Evolutionary conservation across 768 basidiomycete species (phyloP), one percentile per base, ranked within the genome.

Genomic region (Xerocomus spinulosus): DNA sequence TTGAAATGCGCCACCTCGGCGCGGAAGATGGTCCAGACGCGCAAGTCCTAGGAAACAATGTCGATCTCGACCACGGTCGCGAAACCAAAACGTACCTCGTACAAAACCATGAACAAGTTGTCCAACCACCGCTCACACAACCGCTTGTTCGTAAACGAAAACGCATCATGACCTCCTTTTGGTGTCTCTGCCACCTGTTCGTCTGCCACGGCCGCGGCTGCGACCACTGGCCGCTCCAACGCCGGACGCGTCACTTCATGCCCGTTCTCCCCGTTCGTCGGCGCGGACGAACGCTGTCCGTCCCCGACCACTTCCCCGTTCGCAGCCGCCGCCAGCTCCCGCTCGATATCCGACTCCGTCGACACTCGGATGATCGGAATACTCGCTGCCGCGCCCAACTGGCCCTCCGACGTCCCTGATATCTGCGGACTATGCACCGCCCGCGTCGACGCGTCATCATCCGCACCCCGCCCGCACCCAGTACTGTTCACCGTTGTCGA

Each of bases 1-100:
- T 96, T 98, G 80, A 96, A 99, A 64, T 99, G 96, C 0, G 94
- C 93, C 10, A 97, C 89, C 63, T 98, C 96, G 3, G 96, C 95
- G 20, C 96, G 81, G 81, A 95, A 99, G 60, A 99, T 98, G 1
- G 96, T 99, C 87, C 95, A 98, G 4, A 99, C 89, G 14, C 96
- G 83, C 32, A 99, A 74, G 65, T 99, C 96, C 91, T 94, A 52
- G 21, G 20, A 2, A 13, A 37, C 20, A 23, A 18, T 23, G 20
- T 6, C 5, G 18, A 9, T 46, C 25, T 48, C 40, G 20, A 10
- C 26, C n/a, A n/a, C n/a, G n/a, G 10, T 28, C 10, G 26, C 26
- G 6, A 28, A 28, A 6, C 26, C 15, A 25, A 42, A 25, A 66
- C 77, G 30, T 42, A 89, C 93, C 80, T 98, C 94, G 62, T 97